Conservation (phyloP, 2,329 filamentous ascomycete species). For the Ophiocordyceps camponoti-floridani region DNA sequence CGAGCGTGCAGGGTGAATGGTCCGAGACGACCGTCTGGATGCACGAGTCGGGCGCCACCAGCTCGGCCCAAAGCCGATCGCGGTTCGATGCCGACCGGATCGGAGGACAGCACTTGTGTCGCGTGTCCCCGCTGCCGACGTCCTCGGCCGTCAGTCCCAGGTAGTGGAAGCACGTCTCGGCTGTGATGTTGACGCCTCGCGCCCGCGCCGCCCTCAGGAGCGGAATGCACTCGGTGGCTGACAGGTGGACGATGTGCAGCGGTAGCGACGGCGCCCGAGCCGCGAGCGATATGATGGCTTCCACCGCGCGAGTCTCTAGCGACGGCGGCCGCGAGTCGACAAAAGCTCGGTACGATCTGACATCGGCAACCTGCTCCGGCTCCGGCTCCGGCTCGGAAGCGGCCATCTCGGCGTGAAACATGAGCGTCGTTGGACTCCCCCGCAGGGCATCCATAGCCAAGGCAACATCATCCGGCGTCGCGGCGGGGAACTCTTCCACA, state of each 20-base stretch:
- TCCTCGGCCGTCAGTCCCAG: constrained; percentile 68
- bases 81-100: constrained; percentile 72
- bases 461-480: constrained; percentile 62
- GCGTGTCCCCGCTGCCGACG: constrained; percentile 68
- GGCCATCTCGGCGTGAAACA: constrained; percentile 99
- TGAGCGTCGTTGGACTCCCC: constrained; percentile 70
- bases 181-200: constrained; percentile 67
- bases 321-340: constrained; percentile 73
- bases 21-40: constrained; percentile 88
- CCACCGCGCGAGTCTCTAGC: constrained; percentile 83
- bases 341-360: constrained; percentile 76
- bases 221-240: constrained; percentile 74
- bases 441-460: constrained; percentile 68
- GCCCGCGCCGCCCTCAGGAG: constrained; percentile 56
- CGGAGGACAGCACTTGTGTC: constrained; percentile 90
- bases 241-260: constrained; percentile 86
- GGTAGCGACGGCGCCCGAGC: constrained; percentile 65
- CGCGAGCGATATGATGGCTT: constrained; percentile 68
- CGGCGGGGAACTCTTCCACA: constrained; percentile 89
- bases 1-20: constrained; percentile 89
- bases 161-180: constrained; percentile 94
- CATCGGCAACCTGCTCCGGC: constrained; percentile 28
- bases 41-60: constrained; percentile 52
- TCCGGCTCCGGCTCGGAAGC: constrained; percentile 38
- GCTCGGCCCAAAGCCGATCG: constrained; percentile 72